phyloP scores from a whole-genome alignment of 108 stramenopile species.

The Mediolabrus comicus region DNA sequence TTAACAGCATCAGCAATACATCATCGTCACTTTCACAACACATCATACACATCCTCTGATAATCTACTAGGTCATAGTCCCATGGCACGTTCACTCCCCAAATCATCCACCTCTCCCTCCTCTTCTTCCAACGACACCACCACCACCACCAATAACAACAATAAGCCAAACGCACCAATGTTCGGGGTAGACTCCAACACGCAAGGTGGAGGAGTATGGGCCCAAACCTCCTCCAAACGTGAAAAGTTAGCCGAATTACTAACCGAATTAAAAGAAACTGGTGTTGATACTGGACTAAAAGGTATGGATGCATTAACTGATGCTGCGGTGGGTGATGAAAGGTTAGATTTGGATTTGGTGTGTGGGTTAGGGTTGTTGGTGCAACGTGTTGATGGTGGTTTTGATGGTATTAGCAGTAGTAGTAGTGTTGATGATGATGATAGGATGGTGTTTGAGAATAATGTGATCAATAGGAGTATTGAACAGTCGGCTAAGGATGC shows the following conservation, averaged over 20 bases:
- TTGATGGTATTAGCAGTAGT: not conserved
- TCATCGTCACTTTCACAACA: not conserved
- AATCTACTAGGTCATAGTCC: conserved; percentile 73
- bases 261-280: conserved; percentile 43
- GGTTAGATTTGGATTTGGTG: conserved; percentile 77
- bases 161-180: conserved; percentile 2
- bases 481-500: conserved; percentile 3
- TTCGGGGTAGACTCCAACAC: conserved; percentile 59
- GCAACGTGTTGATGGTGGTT: conserved; percentile 43
- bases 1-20: not conserved
- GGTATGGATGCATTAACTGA: conserved; percentile 66
- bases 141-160: not conserved
- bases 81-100: conserved; percentile 54
- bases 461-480: not conserved
- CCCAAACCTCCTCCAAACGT: conserved; percentile 83
- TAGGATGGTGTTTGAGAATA: not conserved
- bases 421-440: not conserved
- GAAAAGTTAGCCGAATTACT: conserved; percentile 77
- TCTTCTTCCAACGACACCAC: not conserved
- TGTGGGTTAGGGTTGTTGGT: conserved; percentile 74
- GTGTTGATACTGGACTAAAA: conserved; percentile 32
- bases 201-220: conserved; percentile 85
- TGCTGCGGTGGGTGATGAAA: conserved; percentile 60
- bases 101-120: not conserved
- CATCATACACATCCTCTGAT: conserved; percentile 43